Base-by-base conservation (phyloP, 2,329 filamentous ascomycete species). In the Falciphora oryzae region DNA sequence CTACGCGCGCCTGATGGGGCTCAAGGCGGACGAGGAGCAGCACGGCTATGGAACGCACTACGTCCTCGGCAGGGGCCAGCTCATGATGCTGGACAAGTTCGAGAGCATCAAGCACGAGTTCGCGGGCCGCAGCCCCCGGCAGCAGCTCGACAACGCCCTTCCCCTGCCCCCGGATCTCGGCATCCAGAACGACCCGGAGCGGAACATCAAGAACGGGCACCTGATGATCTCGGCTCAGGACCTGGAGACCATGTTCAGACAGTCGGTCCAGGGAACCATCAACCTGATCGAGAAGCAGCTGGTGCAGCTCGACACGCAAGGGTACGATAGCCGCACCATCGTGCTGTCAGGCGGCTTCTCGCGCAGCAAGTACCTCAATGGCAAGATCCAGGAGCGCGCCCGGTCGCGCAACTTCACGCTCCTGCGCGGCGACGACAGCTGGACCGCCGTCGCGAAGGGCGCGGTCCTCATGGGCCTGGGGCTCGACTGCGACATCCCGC, bases 381-480 rank as follows among this genome's bases (percentile, higher is more conserved):
- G 65, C 35, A 25, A 50, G 11, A 56, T 69, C 53, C 62, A 38
- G 4, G 44, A 63, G 10, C 56, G 66, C 4, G 63, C 64, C 13
- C 57, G 61, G 18, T n/a, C 50, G 25, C 59, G 59, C n/a, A 18
- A 64, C 35, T 64, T 67, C n/a, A 38, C n/a, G 2, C 58, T 69
- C 1, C 44, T 67, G 7, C 61, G 65, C 22, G 67, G 65, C 4
- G 59, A 65, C 29, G 67, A 69, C 35, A 67, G 67, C 35, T 72
- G 71, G 71, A 65, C 63, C 32, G 71, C 71, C n/a, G 71, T 72
- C 25, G 66, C 69, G 6, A 68, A 67, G 22, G 71, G 71, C 14
- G 71, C 69, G 44, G 69, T 71, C 57, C 65, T 72, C 59, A 72
- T 71, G 59, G 71, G 68, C 10, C 62, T 71, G 2, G 70, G 70